Percentiles rank a stretch among this genome's conserved stretches.
These are phyloP conservation scores for Leucocoprinus leucothites DNA, from an alignment of 768 basidiomycete species.

Conservation along the genomic window DNA sequence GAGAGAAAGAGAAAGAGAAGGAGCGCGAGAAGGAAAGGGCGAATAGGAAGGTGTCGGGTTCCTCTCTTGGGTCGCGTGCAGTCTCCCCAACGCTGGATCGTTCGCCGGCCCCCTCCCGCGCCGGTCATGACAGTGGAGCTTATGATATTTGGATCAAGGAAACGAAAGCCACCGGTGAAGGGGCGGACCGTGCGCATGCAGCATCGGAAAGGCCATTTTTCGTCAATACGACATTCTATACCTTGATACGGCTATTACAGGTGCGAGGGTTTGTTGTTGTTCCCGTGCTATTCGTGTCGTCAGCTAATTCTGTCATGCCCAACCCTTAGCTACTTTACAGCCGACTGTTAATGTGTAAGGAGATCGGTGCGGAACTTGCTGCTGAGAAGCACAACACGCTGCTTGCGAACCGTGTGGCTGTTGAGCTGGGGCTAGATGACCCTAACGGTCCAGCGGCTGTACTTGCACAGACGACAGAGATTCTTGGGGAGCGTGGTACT, in stretches of 20 bases:
- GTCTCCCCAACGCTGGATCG: conserved; percentile 35
- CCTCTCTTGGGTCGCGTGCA: conserved; percentile 39
- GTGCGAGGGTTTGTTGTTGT: conserved; percentile 34
- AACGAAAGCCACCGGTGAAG: conserved; percentile 25
- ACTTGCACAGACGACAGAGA: conserved; percentile 64
- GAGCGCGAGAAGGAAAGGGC: conserved; percentile 20
- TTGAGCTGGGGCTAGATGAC: conserved; percentile 84
- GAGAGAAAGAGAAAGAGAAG: conserved; percentile 45
- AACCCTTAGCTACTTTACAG: conserved; percentile 76
- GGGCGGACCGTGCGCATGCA: conserved; percentile 8
- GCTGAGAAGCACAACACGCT: conserved; percentile 62
- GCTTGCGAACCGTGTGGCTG: conserved; percentile 76
- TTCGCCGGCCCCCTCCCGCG: conserved; percentile 22
- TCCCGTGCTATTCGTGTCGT: conserved; percentile 12
- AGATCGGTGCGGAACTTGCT: conserved; percentile 69
- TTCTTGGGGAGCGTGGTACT: conserved; percentile 47
- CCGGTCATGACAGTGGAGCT: conserved; percentile 26
- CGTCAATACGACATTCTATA: conserved; percentile 91
- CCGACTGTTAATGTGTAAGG: conserved; percentile 82
- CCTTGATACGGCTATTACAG: conserved; percentile 84
- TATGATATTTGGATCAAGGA: conserved; percentile 65
- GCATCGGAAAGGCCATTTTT: conserved; percentile 64
- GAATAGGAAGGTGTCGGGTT: conserved; percentile 22
- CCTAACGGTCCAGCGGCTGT: conserved; percentile 70
- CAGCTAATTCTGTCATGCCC: conserved; percentile 8